phyloP scores from a whole-genome alignment of 2,329 filamentous ascomycete species.

The Talaromyces islandicus region DNA sequence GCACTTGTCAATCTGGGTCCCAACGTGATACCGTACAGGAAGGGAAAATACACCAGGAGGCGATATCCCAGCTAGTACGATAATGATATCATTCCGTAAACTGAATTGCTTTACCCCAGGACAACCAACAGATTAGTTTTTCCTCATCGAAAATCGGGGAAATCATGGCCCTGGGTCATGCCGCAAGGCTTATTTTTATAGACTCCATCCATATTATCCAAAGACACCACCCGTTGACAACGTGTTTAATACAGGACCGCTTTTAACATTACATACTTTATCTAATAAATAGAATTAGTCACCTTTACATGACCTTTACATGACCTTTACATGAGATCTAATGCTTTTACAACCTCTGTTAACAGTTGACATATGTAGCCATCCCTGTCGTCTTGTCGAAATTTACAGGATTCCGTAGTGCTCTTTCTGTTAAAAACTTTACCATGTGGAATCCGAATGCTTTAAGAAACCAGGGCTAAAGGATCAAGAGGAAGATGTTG shows the following conservation, averaged over 20 bases:
- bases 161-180: background rate
- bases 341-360: background rate
- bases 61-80: conserved; percentile 9
- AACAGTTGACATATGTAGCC: too few relatives aligned
- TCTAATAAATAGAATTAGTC: background rate
- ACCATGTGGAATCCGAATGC: too few relatives aligned
- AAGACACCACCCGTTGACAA: background rate
- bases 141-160: background rate
- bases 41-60: conserved; percentile 2
- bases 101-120: background rate
- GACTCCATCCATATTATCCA: background rate
- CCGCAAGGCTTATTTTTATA: background rate
- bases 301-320: background rate
- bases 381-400: too few relatives aligned
- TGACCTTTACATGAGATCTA: too few relatives aligned
- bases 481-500: too few relatives aligned
- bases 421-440: too few relatives aligned
- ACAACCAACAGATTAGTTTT: background rate
- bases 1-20: background rate
- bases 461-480: too few relatives aligned
- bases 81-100: conserved; percentile 3
- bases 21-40: background rate
- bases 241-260: background rate
- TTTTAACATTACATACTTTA: background rate
- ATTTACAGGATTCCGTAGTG: too few relatives aligned